phyloP scores from a whole-genome alignment of 305 asterid genomes.

The Fraxinus sp. region DNA sequence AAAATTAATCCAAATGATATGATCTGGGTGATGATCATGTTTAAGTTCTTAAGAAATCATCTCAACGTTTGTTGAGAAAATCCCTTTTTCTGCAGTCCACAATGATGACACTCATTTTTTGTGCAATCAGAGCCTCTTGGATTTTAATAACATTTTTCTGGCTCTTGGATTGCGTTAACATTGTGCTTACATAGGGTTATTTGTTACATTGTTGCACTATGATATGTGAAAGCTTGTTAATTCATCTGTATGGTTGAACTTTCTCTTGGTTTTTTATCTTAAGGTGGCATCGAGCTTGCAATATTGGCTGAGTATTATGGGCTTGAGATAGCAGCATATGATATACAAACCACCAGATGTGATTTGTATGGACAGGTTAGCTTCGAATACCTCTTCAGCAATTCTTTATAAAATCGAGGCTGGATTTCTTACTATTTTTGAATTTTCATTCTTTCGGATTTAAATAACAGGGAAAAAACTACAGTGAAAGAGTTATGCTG shows the following conservation, averaged over 20 bases:
- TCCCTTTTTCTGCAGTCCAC: neutral
- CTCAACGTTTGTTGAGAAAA: neutral
- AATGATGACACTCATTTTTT: neutral
- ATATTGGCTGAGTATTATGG: constrained; percentile 73
- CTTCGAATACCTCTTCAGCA: constrained; percentile 16
- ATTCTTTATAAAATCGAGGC: neutral
- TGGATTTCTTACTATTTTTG: constrained; percentile 14
- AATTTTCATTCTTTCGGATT: constrained; percentile 18
- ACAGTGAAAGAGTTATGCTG: constrained; percentile 85
- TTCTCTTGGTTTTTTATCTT: constrained; percentile 22
- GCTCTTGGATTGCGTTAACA: neutral
- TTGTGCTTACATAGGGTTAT: neutral
- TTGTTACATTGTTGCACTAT: neutral
- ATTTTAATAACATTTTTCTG: neutral
- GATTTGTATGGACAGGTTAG: constrained; percentile 93
- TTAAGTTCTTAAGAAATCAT: neutral
- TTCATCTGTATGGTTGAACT: constrained; percentile 13
- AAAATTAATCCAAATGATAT: neutral
- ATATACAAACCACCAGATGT: constrained; percentile 89
- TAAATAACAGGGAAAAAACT: constrained; percentile 57
- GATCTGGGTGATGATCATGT: neutral
- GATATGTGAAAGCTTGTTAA: constrained; percentile 6
- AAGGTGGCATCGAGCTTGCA: constrained; percentile 95
- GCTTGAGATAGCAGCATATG: constrained; percentile 94
- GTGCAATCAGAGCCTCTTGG: neutral